A percentile compares a stretch with the other conserved stretches of the same genome.
Conservation (phyloP, 2,329 filamentous ascomycete genomes). For the Claviceps sp. region DNA sequence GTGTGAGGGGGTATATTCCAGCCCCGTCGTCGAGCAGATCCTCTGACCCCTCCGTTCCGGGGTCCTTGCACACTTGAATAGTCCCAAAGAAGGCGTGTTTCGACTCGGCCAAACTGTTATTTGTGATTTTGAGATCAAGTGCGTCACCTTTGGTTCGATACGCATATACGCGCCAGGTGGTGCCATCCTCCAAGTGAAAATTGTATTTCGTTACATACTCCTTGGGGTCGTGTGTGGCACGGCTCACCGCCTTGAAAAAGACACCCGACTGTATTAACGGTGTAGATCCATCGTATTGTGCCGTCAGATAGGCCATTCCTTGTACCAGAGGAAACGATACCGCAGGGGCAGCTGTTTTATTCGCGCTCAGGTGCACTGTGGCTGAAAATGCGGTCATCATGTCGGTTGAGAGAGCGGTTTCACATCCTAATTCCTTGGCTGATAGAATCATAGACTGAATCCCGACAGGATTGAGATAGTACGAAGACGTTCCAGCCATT, state of each 20-base stretch:
- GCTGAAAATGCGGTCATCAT: slow-evolving; percentile 43
- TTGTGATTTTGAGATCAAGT: slow-evolving; percentile 54
- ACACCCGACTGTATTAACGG: slow-evolving; percentile 64
- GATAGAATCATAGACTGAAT: slow-evolving; percentile 73
- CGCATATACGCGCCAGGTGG: slow-evolving; percentile 70
- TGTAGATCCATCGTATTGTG: slow-evolving; percentile 53
- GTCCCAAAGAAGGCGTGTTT: slow-evolving; percentile 57
- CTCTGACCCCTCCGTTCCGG: slow-evolving; percentile 42
- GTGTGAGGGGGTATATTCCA: slow-evolving; percentile 58
- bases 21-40: slow-evolving; percentile 59
- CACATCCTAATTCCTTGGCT: slow-evolving; percentile 54
- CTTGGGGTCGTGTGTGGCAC: slow-evolving; percentile 41
- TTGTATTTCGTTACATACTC: slow-evolving; percentile 63
- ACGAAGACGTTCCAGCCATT: slow-evolving; percentile 45
- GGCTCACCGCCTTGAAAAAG: slow-evolving; percentile 56
- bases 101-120: slow-evolving; percentile 52
- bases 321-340: slow-evolving; percentile 76
- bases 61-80: slow-evolving; percentile 74
- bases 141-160: slow-evolving; percentile 43
- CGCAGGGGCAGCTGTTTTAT: slow-evolving; percentile 37
- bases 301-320: slow-evolving; percentile 81
- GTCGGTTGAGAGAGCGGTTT: slow-evolving; percentile 42
- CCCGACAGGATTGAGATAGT: slow-evolving; percentile 69
- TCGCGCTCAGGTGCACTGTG: slow-evolving; percentile 53
- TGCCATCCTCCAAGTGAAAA: slow-evolving; percentile 57